Base-by-base conservation (phyloP, 192 early-diverging fungal genomes). In the Gamsiella multidivaricata region DNA sequence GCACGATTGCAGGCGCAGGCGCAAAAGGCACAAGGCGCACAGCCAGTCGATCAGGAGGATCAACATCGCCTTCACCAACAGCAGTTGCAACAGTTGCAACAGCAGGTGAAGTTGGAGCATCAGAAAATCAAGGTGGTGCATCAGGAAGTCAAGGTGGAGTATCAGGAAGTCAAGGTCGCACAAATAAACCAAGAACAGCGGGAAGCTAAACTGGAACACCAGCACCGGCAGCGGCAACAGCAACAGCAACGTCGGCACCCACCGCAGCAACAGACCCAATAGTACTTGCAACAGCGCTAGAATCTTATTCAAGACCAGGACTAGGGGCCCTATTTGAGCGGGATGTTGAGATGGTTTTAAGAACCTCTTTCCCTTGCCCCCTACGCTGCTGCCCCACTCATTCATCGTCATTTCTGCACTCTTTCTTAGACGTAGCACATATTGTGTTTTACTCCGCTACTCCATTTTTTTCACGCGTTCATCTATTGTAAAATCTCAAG, bases 231-330 rank as follows among this genome's bases (percentile, higher is more conserved):
- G 51, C 54, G 37, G 54, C 33, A 56, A 37, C 54, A 37, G 31
- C 54, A 33, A 37, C 54, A 56, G 34, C 33, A 56, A 37, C 33
- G 37, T 15, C 54, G 37, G 20, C 18, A 56, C 3, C 62, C 53
- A 54, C 7, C 51, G 36, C 61, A 63, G 22, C 49, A 52, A 23
- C 33, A 63, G 25, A 23, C 23, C 45, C 51, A 50, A 37, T 22
- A 62, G 5, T 42, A 25, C 9, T 34, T 3, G n/a, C 58, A 47
- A 29, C 11, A 46, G 26, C 4, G 8, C 17, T 22, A 37, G 9
- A 2, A 41, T 6, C 32, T 4, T 8, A 7, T 26, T 23, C 17
- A 53, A n/a, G 2, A 15, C 3, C 49, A 51, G 9, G 29, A 15
- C 23, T n/a, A n/a, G n/a, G n/a, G n/a, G n/a, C n/a, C n/a, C n/a